Evolutionary conservation across 495 filamentous ascomycete genomes (phyloP), one percentile per base, ranked within the genome.

Genomic region (Massariosphaeria phaeospora): DNA sequence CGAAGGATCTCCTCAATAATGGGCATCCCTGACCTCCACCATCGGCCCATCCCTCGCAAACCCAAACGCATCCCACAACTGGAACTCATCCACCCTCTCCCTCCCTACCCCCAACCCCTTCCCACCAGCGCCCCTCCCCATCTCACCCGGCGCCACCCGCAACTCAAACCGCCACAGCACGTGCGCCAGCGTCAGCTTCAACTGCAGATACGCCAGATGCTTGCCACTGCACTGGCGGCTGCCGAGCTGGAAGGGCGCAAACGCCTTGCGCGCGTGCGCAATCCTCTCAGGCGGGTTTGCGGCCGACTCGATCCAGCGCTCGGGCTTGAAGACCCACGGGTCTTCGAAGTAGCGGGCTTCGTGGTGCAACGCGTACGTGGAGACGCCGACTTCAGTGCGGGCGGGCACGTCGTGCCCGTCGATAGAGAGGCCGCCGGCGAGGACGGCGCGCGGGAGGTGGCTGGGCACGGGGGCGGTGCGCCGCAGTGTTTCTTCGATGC

Each of bases 401-500:
- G 64, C 71, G 0, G 76, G 77, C 7, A 83, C 63, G 46, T 71
- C 71, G 3, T 77, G 62, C 4, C 75, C 75, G 38, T 81, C 75
- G 7, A 85, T 73, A 6, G 66, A 57, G 11, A 76, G 66, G 13
- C 85, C 85, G 38, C 84, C 84, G 0, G 73, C 52, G 3, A 82
- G 71, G 11, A 88, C 83, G 59, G 81, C 77, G 29, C 83, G 75
- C 5, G 76, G 77, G 4, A 86, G 65, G 10, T 78, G 67, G 13
- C 76, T 77, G 35, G 74, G 71, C 2, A 86, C 82, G 0, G 83
- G 74, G 11, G 85, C 84, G 0, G 77, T 77, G 35, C 88, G 67
- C 35, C 86, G 83, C 64, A 88, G 72, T 1, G 81, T 71, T 56
- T 88, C 85, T 45, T 85, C 76, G 36, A 84, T 71, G 55, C 79